A percentile compares a stretch with the other conserved stretches of the same genome.
phyloP scores from a whole-genome alignment of 208 protist species.

The Wallacemonas collosoma region DNA sequence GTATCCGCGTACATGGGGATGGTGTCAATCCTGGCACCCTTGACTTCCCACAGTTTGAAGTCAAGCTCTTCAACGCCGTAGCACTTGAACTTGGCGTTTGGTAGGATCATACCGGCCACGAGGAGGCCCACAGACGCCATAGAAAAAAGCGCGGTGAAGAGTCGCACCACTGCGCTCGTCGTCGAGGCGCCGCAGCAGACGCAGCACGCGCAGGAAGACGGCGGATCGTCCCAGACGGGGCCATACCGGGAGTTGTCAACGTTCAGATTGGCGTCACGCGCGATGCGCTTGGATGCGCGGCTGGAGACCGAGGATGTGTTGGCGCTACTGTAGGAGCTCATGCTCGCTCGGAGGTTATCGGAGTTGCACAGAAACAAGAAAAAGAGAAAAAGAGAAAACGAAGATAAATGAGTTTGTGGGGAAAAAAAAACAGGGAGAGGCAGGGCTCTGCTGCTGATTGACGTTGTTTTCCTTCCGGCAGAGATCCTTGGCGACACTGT shows the following conservation, averaged over 20 bases:
- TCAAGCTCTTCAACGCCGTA: not conserved
- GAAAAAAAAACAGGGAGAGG: not conserved
- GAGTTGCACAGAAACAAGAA: slow-evolving; percentile 1
- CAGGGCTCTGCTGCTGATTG: too few relatives aligned
- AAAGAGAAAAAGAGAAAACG: not conserved
- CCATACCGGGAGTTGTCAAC: slow-evolving; percentile 13
- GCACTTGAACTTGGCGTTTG: slow-evolving; percentile 6
- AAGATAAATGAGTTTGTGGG: not conserved
- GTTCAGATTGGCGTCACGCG: not conserved
- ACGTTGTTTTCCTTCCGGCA: too few relatives aligned
- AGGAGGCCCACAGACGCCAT: slow-evolving; percentile 1
- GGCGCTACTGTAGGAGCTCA: slow-evolving; percentile 4
- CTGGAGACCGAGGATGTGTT: not conserved
- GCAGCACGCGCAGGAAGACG: slow-evolving; percentile 14
- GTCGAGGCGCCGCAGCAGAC: slow-evolving; percentile 16
- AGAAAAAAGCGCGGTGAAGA: slow-evolving; percentile 2
- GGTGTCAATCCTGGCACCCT: not conserved
- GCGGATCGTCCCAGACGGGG: slow-evolving; percentile 13
- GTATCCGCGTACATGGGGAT: slow-evolving; percentile 3
- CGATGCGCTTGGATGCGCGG: not conserved
- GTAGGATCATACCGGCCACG: slow-evolving; percentile 7
- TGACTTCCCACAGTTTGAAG: slow-evolving; percentile 11
- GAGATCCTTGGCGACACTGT: too few relatives aligned
- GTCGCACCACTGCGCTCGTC: slow-evolving; percentile 1
- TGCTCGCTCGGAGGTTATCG: not conserved